Evolutionary conservation across 2,329 filamentous ascomycete genomes (phyloP), one percentile per base, ranked within the genome.

Genomic region (Blastomyces gilchristii): DNA sequence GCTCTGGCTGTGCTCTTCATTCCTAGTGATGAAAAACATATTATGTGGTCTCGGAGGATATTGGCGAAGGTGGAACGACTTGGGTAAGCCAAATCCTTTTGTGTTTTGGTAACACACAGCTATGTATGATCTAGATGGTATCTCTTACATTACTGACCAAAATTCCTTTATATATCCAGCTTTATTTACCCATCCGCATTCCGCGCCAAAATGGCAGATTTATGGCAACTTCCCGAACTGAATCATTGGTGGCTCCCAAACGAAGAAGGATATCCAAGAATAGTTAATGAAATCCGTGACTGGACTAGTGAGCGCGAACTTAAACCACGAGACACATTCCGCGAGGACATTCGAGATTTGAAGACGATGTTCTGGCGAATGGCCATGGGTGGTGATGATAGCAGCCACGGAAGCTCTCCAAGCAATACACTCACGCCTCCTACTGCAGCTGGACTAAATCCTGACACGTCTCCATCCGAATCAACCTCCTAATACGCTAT

Each of bases 231-330:
- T 53, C 82, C 85, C 16, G 85, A 87, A 25, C 85, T 91, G 61
- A 84, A 84, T 54, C 82, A 87, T 63, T 97, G 91, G 90, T 99
- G 94, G 94, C 82, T 97, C 2, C 90, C 91, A n/a, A 45, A 54
- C 2, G 83, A 94, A 72, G 88, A 93, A 77, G 85, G 84, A 1
- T 89, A 89, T 69, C 87, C 84, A 12, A 83, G 84, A 0, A 84
- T 95, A 52, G 81, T 97, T 62, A 87, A 86, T 60, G 87, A 84
- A 62, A 86, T 96, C 65, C 87, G 92, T 25, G 83, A 85, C 52
- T 92, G 96, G 75, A 90, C 91, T 37, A 86, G 90, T 68, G 90
- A 94, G 67, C 84, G 90, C 58, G 89, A 83, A 8, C 84, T 80
- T 25, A 83, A 76, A 49, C 78, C 80, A 1, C 77, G 76, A 62